These are phyloP conservation scores for Picea sitchensis DNA, from an alignment of 75 land plant genomes.

Conservation along the genomic window DNA sequence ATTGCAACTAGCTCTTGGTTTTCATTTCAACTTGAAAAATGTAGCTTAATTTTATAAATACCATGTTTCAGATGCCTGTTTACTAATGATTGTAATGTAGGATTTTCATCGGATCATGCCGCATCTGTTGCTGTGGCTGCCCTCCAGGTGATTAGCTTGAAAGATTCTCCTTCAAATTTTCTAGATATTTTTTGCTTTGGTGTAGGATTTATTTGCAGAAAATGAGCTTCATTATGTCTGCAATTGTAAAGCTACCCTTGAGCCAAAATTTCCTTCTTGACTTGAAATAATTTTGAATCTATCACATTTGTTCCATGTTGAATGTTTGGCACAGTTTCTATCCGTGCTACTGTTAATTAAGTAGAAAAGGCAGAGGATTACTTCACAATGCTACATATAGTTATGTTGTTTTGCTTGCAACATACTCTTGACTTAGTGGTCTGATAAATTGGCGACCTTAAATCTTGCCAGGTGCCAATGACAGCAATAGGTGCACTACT, in stretches of 20 bases:
- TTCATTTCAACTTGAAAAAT: background rate
- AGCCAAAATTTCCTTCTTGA: background rate
- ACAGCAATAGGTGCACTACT: constrained; percentile 41
- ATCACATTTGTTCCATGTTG: background rate
- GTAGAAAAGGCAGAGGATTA: background rate
- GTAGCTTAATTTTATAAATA: background rate
- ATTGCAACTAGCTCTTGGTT: background rate
- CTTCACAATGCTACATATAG: background rate
- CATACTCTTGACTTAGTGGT: background rate
- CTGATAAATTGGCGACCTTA: too few relatives aligned
- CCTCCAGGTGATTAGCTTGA: constrained; percentile 14
- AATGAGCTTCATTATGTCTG: too few relatives aligned
- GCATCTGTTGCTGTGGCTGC: constrained; percentile 11
- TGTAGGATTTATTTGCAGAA: background rate
- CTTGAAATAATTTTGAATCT: background rate
- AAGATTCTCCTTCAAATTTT: background rate
- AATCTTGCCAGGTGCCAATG: constrained; percentile 40
- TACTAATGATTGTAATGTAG: constrained; percentile 2
- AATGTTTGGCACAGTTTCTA: too few relatives aligned
- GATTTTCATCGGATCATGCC: constrained; percentile 13
- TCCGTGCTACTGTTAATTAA: too few relatives aligned
- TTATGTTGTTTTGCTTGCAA: too few relatives aligned
- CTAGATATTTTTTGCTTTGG: background rate
- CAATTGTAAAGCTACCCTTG: too few relatives aligned
- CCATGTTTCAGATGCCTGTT: background rate